Evolutionary conservation across 2,329 filamentous ascomycete species (phyloP), one percentile per base, ranked within the genome.

Genomic region (Botrytis medusae): DNA sequence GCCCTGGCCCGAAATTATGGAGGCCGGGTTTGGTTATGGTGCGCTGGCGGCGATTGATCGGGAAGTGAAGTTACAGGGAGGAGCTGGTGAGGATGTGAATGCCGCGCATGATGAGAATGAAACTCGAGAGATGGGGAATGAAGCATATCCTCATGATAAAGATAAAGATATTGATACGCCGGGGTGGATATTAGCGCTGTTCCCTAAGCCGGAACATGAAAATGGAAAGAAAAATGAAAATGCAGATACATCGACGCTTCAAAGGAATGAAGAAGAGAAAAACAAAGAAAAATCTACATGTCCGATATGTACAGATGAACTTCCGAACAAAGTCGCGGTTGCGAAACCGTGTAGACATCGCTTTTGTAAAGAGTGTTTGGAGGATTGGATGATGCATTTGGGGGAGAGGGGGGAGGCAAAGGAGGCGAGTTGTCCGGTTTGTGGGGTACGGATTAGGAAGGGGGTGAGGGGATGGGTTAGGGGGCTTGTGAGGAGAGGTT

Each of bases 401-500:
- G 12, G 18, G 22, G 44, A 22, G 22, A 4, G 10, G 46, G 14
- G 4, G 2, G n/a, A 4, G 61, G 40, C 8, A 4, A 9, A 6
- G 46, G 9, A 4, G 5, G 2, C 20, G 57, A 51, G 14, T 37
- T 65, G 44, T 51, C 44, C 63, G 6, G 34, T 65, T 7, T 65
- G 63, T n/a, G 6, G 3, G 2, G 4, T 9, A 14, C 1, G 0
- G 22, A n/a, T 65, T 37, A 48, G 18, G 20, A 32, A 6, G 42
- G 8, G 3, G 10, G 9, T 5, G 16, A 9, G 2, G 9, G 25
- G 16, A 16, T 46, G 29, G 0, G 18, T 25, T 16, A 3, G 7
- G 0, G 42, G 5, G 20, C 18, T 5, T 25, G 16, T 16, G 29
- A 44, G 12, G 42, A 64, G n/a, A n/a, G n/a, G n/a, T n/a, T n/a